Evolutionary conservation across 2,329 filamentous ascomycete species (phyloP), one percentile per base, ranked within the genome.

Genomic region (Aureobasidium zeae): DNA sequence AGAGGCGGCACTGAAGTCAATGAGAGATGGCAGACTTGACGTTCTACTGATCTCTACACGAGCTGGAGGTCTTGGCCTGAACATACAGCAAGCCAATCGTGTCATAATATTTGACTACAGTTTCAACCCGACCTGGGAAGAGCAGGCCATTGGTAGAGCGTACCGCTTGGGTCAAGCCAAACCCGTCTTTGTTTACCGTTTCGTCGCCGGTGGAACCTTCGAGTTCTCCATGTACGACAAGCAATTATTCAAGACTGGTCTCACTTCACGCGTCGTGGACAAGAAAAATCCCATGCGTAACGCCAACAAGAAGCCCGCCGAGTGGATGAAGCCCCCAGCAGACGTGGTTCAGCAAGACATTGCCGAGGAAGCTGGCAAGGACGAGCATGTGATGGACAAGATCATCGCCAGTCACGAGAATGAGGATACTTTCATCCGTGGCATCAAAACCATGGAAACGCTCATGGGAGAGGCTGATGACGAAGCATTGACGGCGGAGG

Each of bases 131-230:
- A 73, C 79, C 4, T 72, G 80, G 57, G 88, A 94, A 60, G 81
- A 87, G 54, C 88, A 95, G 62, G 88, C 88, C 1, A 77, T 94
- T 38, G 88, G 86, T 2, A 75, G 88, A 42, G 82, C 85, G 0
- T 94, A 91, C 61, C 83, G 88, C 1, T 74, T 95, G 24, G 86
- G 87, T 0, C 88, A 95, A 60, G 68, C 65, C 26, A 91, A 88
- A 53, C 71, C 74, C 0, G 87, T 94, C 1, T 88, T 76, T 56
- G 86, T 95, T 1, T 95, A 95, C 62, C 81, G 83, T 13, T 78
- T 95, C 49, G 67, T 87, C 19, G 69, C 78, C 9, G 84, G 79
- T 2, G 87, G 86, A 2, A 91, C 86, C 0, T 87, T 82, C 52
- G 87, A 95, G 58, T 76, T 81, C 29, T 71, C 73, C 8, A 65